phyloP scores from a whole-genome alignment of 2,329 filamentous ascomycete species.

The Botrytis tulipae region DNA sequence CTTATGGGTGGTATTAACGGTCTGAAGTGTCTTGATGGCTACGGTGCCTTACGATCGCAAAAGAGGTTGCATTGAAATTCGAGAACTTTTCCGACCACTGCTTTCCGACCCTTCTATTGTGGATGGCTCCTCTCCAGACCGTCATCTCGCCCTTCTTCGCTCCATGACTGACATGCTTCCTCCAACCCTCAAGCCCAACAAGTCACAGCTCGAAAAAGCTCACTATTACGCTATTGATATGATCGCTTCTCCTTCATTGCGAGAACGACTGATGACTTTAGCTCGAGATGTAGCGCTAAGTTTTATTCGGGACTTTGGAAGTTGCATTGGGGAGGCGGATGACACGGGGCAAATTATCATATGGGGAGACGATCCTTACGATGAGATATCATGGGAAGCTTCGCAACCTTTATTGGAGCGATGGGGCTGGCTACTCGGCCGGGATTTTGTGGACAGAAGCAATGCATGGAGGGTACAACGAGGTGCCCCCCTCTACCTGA shows the following conservation, averaged over 20 bases:
- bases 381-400: constrained; percentile 46
- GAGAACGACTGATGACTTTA: constrained; percentile 42
- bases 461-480: constrained; percentile 45
- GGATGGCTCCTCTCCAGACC: constrained; percentile 36
- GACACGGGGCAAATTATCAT: constrained; percentile 44
- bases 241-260: constrained; percentile 43
- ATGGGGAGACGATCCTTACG: constrained; percentile 45
- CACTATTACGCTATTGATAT: constrained; percentile 46
- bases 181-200: constrained; percentile 40
- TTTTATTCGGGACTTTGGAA: constrained; percentile 43
- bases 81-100: constrained; percentile 41
- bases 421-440: constrained; percentile 44
- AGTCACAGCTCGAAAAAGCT: constrained; percentile 42
- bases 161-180: constrained; percentile 40
- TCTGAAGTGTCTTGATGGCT: constrained; percentile 31
- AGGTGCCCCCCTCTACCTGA: constrained; percentile 39
- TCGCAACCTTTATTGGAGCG: constrained; percentile 42
- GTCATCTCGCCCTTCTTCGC: constrained; percentile 38
- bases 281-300: constrained; percentile 40
- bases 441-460: constrained; percentile 42
- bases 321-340: constrained; percentile 40
- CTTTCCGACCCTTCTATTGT: constrained; percentile 39
- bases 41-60: constrained; percentile 39
- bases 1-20: constrained; percentile 20
- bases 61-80: constrained; percentile 40